phyloP scores from a whole-genome alignment of 164 flowering plant species.

The Taxillus chinensis region DNA sequence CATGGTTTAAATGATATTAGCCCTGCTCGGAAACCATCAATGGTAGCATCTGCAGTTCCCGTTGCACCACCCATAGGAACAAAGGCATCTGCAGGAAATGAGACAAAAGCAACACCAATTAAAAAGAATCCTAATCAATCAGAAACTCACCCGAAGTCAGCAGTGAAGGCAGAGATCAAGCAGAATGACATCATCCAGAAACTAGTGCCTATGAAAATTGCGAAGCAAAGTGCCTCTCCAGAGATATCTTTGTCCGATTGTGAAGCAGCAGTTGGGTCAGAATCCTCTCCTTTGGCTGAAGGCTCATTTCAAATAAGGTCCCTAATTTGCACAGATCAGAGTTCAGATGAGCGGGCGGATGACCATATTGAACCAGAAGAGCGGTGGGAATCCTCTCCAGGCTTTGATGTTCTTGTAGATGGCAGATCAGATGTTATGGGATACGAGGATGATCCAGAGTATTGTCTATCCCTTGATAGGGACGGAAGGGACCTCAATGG shows the following conservation, averaged over 20 bases:
- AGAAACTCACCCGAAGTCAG: slow-evolving; percentile 8
- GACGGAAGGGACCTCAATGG: slow-evolving; percentile 22
- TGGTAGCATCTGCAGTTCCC: slow-evolving; percentile 11
- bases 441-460: slow-evolving; percentile 32
- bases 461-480: slow-evolving; percentile 19
- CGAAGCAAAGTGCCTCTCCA: slow-evolving; percentile 18
- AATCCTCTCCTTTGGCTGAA: slow-evolving; percentile 16
- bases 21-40: slow-evolving; percentile 18
- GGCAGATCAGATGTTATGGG: slow-evolving; percentile 29
- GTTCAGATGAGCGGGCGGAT: slow-evolving; percentile 32
- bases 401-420: slow-evolving; percentile 74
- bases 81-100: slow-evolving; percentile 19
- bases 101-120: slow-evolving; percentile 6
- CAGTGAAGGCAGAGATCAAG: slow-evolving; percentile 7
- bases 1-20: slow-evolving; percentile 31
- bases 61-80: slow-evolving; percentile 19
- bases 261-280: slow-evolving; percentile 21
- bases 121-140: slow-evolving; percentile 14
- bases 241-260: slow-evolving; percentile 13
- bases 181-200: slow-evolving; percentile 12
- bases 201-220: slow-evolving; percentile 6
- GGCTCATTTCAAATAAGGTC: slow-evolving; percentile 13
- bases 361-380: slow-evolving; percentile 39
- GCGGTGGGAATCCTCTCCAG: slow-evolving; percentile 64
- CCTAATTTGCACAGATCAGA: slow-evolving; percentile 15